Percentiles rank a stretch among this genome's conserved stretches.
Conservation (phyloP, 2,329 filamentous ascomycete species). For the Boeremia lycopersici region DNA sequence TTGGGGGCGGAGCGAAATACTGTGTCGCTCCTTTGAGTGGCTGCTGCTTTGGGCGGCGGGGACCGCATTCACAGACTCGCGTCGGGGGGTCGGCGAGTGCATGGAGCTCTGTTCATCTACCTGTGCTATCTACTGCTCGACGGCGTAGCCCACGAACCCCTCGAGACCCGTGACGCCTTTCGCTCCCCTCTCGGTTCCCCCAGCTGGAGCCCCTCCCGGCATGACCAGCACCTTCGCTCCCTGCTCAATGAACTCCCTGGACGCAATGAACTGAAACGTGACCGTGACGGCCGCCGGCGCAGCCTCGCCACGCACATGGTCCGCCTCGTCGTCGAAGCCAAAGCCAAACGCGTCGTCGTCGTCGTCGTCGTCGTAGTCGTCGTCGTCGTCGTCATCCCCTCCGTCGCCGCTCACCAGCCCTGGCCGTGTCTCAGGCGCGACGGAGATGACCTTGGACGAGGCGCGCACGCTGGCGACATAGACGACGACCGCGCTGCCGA, state of each 20-base stretch:
- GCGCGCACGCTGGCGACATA: conserved; percentile 89
- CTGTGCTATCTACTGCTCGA: not conserved
- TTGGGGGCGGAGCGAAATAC: too few species aligned
- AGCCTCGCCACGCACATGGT: conserved; percentile 1
- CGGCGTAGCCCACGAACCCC: conserved; percentile 68
- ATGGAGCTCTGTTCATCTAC: too few species aligned
- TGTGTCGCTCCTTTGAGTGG: too few species aligned
- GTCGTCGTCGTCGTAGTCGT: conserved; percentile 3
- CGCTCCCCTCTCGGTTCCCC: conserved; percentile 59
- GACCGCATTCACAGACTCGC: too few species aligned
- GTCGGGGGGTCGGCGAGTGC: too few species aligned
- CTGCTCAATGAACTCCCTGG: conserved; percentile 74
- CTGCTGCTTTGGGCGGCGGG: too few species aligned
- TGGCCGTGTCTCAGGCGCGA: conserved; percentile 26
- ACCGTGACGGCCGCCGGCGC: conserved; percentile 55
- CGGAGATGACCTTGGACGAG: conserved; percentile 72
- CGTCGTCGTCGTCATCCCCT: conserved; percentile 14
- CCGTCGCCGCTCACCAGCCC: conserved; percentile 14
- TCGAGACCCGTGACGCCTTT: conserved; percentile 66
- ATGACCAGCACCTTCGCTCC: conserved; percentile 73
- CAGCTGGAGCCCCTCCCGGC: conserved; percentile 67
- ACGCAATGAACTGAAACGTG: conserved; percentile 70
- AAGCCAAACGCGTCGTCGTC: conserved; percentile 62
- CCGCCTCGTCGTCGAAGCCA: conserved; percentile 52
- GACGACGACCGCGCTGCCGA: conserved; percentile 75